Conservation (phyloP, 352 stramenopile genomes). For the Phytophthora chlamydospora region DNA sequence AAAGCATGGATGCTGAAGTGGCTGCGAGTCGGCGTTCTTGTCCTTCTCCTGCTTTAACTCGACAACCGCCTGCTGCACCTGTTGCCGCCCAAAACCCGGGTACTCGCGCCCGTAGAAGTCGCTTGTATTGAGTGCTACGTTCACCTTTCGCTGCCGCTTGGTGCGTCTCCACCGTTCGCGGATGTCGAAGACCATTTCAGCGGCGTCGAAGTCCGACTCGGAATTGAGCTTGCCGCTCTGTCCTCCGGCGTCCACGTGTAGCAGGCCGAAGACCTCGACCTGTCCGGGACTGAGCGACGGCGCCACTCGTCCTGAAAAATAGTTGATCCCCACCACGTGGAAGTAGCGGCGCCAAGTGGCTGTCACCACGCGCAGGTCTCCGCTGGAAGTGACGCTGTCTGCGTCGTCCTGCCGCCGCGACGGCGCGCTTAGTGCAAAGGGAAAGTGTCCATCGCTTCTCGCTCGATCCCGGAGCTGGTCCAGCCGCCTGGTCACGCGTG, state of each 20-base stretch:
- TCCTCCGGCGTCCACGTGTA: conserved; percentile 55
- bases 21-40: conserved; percentile 1
- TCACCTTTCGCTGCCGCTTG: conserved; percentile 62
- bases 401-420: conserved; percentile 11
- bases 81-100: conserved; percentile 41
- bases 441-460: conserved; percentile 52
- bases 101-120: conserved; percentile 74
- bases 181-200: conserved; percentile 66
- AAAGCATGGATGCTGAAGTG: conserved; percentile 58
- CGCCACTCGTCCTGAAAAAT: conserved; percentile 53
- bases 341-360: conserved; percentile 57
- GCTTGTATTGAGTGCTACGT: conserved; percentile 62
- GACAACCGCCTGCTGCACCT: conserved; percentile 35
- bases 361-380: conserved; percentile 52
- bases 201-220: conserved; percentile 35
- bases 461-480: conserved; percentile 38
- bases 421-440: conserved; percentile 46
- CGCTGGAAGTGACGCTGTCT: conserved; percentile 31
- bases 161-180: conserved; percentile 70
- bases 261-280: conserved; percentile 59
- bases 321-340: conserved; percentile 65
- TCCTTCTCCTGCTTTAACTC: conserved; percentile 34
- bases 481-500: conserved; percentile 34
- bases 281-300: conserved; percentile 57
- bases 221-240: conserved; percentile 11